Conservation (phyloP, 139 green algal species). For the Asterochloris erici region DNA sequence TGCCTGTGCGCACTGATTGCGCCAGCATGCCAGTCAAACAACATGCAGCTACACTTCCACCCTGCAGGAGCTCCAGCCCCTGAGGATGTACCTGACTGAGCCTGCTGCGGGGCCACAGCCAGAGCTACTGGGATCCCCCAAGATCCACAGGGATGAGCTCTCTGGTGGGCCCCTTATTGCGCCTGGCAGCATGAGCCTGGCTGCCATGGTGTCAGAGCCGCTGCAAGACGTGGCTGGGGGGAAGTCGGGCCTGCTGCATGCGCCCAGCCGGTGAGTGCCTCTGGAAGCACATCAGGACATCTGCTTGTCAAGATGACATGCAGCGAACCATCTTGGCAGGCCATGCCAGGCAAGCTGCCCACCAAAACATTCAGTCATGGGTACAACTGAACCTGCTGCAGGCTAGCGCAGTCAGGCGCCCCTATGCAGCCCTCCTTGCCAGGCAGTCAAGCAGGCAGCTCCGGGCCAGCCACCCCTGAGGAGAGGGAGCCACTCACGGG, state of each 20-base stretch:
- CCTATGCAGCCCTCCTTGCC: neutral
- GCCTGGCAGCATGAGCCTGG: slow-evolving; percentile 4
- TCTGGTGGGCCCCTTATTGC: slow-evolving; percentile 3
- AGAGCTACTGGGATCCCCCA: slow-evolving; percentile 11
- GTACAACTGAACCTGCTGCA: neutral
- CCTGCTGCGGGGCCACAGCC: neutral
- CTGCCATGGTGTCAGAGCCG: slow-evolving; percentile 4
- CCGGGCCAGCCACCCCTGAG: no score
- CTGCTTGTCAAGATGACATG: neutral
- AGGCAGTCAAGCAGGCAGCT: neutral
- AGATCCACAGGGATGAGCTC: slow-evolving; percentile 8
- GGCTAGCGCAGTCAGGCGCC: neutral
- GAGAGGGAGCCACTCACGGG: neutral
- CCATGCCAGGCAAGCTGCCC: no score
- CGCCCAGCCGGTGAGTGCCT: neutral
- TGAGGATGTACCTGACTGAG: neutral
- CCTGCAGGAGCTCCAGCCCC: neutral
- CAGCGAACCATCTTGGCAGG: no score
- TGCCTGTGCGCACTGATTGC: neutral
- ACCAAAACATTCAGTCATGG: no score
- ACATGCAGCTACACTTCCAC: neutral
- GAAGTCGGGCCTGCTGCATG: neutral
- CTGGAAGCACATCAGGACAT: neutral
- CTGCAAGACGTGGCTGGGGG: slow-evolving; percentile 9
- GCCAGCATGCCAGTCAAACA: neutral